Evolutionary conservation across 768 basidiomycete genomes (phyloP).

Genomic region (Trichaptum fuscoviolaceum): DNA sequence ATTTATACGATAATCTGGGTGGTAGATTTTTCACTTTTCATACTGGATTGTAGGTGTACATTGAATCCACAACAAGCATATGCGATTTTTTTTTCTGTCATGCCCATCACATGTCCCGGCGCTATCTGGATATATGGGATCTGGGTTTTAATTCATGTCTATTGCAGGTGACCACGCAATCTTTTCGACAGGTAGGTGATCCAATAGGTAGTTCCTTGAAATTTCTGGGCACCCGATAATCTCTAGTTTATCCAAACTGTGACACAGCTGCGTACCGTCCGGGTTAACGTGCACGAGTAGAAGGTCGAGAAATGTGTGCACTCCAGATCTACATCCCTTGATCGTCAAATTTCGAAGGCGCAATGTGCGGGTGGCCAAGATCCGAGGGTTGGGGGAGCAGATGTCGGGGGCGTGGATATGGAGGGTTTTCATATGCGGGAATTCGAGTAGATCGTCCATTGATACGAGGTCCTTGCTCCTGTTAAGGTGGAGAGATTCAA

Average conservation of each 20-base stretch:
- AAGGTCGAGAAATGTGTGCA: not conserved
- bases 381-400: not conserved
- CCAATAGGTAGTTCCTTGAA: not conserved
- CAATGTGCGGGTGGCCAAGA: not conserved
- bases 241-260: not conserved
- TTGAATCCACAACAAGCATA: no score
- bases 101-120: no score
- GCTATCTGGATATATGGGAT: no score
- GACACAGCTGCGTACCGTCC: not conserved
- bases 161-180: not conserved
- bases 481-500: not conserved
- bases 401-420: not conserved
- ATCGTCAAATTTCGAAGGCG: not conserved
- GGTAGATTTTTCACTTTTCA: no score
- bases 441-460: not conserved
- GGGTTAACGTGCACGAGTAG: not conserved
- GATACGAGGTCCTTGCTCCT: not conserved
- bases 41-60: no score
- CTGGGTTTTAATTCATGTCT: no score
- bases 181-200: not conserved
- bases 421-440: not conserved
- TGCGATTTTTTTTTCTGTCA: no score
- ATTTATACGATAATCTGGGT: no score
- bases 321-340: no score
- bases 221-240: not conserved